These are phyloP conservation scores for Alternaria angustiovoidea DNA, from an alignment of 2,329 filamentous ascomycete genomes.

Conservation along the genomic window DNA sequence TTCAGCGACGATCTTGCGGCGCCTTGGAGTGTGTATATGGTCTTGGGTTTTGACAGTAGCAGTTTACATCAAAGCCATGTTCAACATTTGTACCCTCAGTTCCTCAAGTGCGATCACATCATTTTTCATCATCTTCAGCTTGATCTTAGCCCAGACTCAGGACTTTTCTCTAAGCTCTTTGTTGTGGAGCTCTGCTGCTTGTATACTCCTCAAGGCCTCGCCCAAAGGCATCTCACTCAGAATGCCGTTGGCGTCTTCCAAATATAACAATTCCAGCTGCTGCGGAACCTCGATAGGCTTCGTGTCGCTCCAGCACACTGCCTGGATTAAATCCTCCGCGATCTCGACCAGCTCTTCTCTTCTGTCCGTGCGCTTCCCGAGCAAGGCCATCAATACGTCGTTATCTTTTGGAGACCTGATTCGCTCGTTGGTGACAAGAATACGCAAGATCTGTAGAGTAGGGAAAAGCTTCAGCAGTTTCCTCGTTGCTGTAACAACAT, in stretches of 20 bases:
- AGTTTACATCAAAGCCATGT: neutral
- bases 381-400: neutral
- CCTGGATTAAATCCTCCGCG: neutral
- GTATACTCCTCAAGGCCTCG: neutral
- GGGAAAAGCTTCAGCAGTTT: neutral
- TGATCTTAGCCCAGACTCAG: neutral
- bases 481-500: neutral
- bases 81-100: neutral
- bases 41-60: neutral
- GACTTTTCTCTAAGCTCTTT: neutral
- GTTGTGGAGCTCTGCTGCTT: neutral
- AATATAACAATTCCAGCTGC: neutral
- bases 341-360: neutral
- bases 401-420: too few species aligned
- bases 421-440: neutral
- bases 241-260: neutral
- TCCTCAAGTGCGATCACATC: neutral
- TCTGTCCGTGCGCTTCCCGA: neutral
- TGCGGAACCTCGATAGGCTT: neutral
- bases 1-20: neutral
- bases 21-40: neutral
- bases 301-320: neutral
- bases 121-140: neutral
- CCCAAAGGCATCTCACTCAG: neutral
- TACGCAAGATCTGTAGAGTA: neutral